Percentiles rank a stretch among this genome's conserved stretches.
Evolutionary conservation across 2,329 filamentous ascomycete species (phyloP).

Genomic region (Emydomyces testavorans): DNA sequence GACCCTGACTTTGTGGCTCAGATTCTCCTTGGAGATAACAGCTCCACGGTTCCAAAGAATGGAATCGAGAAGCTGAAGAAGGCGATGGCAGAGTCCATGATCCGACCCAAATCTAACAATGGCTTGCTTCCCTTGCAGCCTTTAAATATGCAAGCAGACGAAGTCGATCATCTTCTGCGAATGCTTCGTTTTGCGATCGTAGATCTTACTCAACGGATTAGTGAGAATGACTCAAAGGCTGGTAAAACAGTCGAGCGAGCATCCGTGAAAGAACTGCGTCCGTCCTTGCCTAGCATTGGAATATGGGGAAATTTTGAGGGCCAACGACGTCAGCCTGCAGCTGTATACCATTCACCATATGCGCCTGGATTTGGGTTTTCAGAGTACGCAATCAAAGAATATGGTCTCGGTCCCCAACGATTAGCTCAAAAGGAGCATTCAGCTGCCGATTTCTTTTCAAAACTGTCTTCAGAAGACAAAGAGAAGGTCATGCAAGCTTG

Average conservation of each 20-base stretch:
- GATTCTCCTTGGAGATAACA: conserved; percentile 33
- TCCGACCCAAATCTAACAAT: conserved; percentile 31
- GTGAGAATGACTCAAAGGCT: conserved; percentile 31
- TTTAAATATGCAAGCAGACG: conserved; percentile 35
- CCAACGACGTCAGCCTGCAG: conserved; percentile 28
- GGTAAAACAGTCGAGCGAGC: conserved; percentile 27
- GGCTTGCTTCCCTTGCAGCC: conserved; percentile 31
- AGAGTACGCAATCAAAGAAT: conserved; percentile 32
- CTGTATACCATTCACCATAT: conserved; percentile 36
- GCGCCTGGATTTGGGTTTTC: conserved; percentile 35
- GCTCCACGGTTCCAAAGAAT: conserved; percentile 31
- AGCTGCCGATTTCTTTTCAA: conserved; percentile 34
- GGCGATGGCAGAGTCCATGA: conserved; percentile 36
- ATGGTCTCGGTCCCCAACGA: conserved; percentile 26
- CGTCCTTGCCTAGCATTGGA: conserved; percentile 20
- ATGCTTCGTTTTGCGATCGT: conserved; percentile 37
- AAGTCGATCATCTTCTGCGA: conserved; percentile 33
- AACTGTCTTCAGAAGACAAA: conserved; percentile 30
- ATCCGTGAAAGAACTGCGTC: conserved; percentile 17
- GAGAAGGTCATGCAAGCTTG: conserved; percentile 36
- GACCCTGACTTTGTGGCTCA: conserved; percentile 36
- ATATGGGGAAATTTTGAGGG: conserved; percentile 33
- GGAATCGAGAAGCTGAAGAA: conserved; percentile 35
- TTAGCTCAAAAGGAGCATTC: conserved; percentile 30
- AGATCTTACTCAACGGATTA: conserved; percentile 29